A percentile compares a stretch with the other conserved stretches of the same genome.
phyloP scores from a whole-genome alignment of 2,329 filamentous ascomycete species.

The Arthroderma sp. region DNA sequence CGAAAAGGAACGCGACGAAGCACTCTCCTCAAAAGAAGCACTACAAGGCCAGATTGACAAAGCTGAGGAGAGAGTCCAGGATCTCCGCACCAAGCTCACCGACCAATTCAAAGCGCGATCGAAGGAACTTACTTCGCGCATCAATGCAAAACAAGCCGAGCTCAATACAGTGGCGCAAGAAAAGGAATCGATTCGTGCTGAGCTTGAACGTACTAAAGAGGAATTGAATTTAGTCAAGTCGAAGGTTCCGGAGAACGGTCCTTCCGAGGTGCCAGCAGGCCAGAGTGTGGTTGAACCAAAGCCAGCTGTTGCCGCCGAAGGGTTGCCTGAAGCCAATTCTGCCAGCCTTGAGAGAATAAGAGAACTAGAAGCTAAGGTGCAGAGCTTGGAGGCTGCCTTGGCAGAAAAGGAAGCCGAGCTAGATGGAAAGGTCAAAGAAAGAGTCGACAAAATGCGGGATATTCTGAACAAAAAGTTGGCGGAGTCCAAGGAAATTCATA shows the following conservation, averaged over 20 bases:
- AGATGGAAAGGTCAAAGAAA: conserved; percentile 36
- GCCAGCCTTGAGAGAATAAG: conserved; percentile 43
- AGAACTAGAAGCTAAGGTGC: conserved; percentile 48
- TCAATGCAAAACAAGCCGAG: conserved; percentile 39
- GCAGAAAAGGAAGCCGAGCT: conserved; percentile 39
- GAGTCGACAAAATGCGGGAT: conserved; percentile 48
- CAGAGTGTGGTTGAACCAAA: conserved; percentile 34
- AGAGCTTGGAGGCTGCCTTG: conserved; percentile 37
- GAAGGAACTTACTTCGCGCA: conserved; percentile 53
- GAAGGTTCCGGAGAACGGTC: conserved; percentile 39
- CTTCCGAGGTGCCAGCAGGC: conserved; percentile 30
- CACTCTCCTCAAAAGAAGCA: conserved; percentile 39
- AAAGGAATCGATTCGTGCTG: conserved; percentile 54
- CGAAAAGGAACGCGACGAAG: conserved; percentile 54
- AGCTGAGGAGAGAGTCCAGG: conserved; percentile 36
- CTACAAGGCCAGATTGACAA: conserved; percentile 38
- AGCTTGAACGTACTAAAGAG: conserved; percentile 49
- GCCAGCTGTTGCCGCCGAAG: conserved; percentile 17
- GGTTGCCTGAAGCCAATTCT: conserved; percentile 13
- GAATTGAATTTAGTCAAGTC: conserved; percentile 38
- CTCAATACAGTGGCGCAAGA: conserved; percentile 41
- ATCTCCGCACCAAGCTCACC: conserved; percentile 33
- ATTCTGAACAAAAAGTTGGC: conserved; percentile 56
- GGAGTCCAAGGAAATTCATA: conserved; percentile 39
- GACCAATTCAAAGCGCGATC: conserved; percentile 42